phyloP scores from a whole-genome alignment of 176 grass and related monocot species.

The Raddia guianensis region DNA sequence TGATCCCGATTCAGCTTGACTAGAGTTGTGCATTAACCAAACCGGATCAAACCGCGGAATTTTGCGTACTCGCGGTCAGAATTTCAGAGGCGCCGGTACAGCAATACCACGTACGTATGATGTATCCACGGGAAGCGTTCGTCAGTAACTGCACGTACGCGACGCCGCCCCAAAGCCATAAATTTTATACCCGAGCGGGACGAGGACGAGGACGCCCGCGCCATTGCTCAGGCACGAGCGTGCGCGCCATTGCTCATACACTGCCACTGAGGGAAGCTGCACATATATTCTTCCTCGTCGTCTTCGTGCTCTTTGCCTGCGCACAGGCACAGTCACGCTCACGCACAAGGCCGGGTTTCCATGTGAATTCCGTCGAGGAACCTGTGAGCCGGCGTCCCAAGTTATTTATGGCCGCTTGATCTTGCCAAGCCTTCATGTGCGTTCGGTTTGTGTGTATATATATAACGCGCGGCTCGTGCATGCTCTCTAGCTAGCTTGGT shows the following conservation, averaged over 20 bases:
- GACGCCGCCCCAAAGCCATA: constrained; percentile 6
- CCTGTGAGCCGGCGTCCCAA: constrained; percentile 35
- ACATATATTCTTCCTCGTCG: not conserved
- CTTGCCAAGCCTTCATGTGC: not conserved
- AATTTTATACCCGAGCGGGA: not conserved
- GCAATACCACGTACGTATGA: not conserved
- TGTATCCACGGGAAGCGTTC: constrained; percentile 38
- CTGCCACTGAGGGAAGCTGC: not conserved
- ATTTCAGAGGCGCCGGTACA: not conserved
- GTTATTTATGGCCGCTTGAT: constrained; percentile 31
- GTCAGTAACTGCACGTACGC: constrained; percentile 12
- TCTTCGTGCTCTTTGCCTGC: not conserved
- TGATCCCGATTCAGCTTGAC: constrained; percentile 29
- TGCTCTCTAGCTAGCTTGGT: not conserved
- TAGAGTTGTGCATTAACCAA: constrained; percentile 22
- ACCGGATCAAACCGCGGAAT: not conserved
- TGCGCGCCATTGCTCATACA: constrained; percentile 27
- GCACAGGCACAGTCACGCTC: no score
- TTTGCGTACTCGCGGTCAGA: constrained; percentile 26
- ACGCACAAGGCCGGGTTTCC: constrained; percentile 19
- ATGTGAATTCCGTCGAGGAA: constrained; percentile 48
- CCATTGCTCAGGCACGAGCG: constrained; percentile 15
- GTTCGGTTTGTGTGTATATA: not conserved
- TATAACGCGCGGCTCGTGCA: not conserved
- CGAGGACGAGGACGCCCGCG: not conserved